phyloP scores from a whole-genome alignment of 2,329 filamentous ascomycete genomes.

The Ceratocystis harringtonii region DNA sequence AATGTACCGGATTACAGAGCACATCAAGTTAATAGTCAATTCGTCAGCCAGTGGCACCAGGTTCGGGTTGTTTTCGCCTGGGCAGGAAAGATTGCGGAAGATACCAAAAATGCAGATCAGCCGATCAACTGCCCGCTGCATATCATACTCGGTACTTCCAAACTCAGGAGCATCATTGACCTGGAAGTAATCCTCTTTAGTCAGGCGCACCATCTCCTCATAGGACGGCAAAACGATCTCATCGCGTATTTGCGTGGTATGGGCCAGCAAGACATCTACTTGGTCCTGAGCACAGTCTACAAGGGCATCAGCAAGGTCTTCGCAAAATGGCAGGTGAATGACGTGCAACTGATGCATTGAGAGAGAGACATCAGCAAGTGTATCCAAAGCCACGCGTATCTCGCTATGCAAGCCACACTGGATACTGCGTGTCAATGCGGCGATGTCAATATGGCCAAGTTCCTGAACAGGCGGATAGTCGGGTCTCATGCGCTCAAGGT shows the following conservation, averaged over 20 bases:
- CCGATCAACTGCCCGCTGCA: constrained; percentile 74
- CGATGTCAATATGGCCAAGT: constrained; percentile 76
- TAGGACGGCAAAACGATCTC: constrained; percentile 71
- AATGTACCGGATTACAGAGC: constrained; percentile 68
- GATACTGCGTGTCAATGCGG: constrained; percentile 74
- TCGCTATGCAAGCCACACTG: constrained; percentile 83
- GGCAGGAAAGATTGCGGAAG: constrained; percentile 79
- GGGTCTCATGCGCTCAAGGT: constrained; percentile 54
- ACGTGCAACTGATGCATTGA: constrained; percentile 53
- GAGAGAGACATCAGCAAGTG: constrained; percentile 49
- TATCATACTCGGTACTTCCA: constrained; percentile 61
- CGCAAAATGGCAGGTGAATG: constrained; percentile 55
- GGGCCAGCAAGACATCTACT: constrained; percentile 67
- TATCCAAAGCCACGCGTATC: constrained; percentile 78
- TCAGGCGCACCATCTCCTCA: constrained; percentile 73
- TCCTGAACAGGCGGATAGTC: constrained; percentile 61
- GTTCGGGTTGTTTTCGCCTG: constrained; percentile 47
- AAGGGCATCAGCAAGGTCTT: constrained; percentile 76
- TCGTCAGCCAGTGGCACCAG: constrained; percentile 60
- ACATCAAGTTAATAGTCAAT: constrained; percentile 66
- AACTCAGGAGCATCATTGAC: constrained; percentile 60
- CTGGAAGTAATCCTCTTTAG: constrained; percentile 54
- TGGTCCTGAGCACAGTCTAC: constrained; percentile 87
- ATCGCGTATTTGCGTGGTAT: constrained; percentile 73
- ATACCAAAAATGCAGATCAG: constrained; percentile 86